Evolutionary conservation across 352 stramenopile species (phyloP), one percentile per base, ranked within the genome.

Genomic region (Globisporangium solare): DNA sequence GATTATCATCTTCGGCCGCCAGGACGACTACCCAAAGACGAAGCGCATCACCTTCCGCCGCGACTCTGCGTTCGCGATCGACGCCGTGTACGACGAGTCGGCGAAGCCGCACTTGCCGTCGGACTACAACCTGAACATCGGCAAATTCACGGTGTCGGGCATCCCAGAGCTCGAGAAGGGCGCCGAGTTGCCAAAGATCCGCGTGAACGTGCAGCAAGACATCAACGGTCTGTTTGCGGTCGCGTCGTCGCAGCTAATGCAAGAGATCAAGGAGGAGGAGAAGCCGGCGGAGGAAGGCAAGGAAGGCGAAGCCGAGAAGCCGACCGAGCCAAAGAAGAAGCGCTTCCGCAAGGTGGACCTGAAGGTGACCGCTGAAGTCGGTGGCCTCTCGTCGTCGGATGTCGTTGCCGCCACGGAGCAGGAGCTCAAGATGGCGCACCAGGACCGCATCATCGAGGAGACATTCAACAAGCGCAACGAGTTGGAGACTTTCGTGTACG

Each of bases 401-500:
- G 80, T 94, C 54, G 59, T 52, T 22, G 67, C 72, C 2, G 79
- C 82, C 32, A 86, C 84, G 37, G 92, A 98, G 71, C 77, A 90
- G 55, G 96, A 99, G 77, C 84, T 98, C 14, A 81, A 87, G 47
- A 98, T 99, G 95, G 86, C 95, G 18, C 90, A 97, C 71, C 82
- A 97, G 70, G 96, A 99, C 71, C 89, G 94, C 56, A 76, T 99
- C 37, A 95, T 99, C 18, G 74, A 90, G 47, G 96, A 99, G 74
- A 99, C 97, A 22, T 87, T 95, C 54, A 98, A 99, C 81, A 99
- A 98, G 79, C 86, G 96, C 61, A 99, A 99, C 74, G 97, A 99
- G 69, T 83, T 99, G 31, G 97, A 99, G 72, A 97, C 89, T 43
- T 99, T 99, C 72, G 97, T 99, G 68, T 99, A 99, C 79, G 88